Evolutionary conservation across 2,329 filamentous ascomycete species (phyloP).

Genomic region (Verticillium dahliae): DNA sequence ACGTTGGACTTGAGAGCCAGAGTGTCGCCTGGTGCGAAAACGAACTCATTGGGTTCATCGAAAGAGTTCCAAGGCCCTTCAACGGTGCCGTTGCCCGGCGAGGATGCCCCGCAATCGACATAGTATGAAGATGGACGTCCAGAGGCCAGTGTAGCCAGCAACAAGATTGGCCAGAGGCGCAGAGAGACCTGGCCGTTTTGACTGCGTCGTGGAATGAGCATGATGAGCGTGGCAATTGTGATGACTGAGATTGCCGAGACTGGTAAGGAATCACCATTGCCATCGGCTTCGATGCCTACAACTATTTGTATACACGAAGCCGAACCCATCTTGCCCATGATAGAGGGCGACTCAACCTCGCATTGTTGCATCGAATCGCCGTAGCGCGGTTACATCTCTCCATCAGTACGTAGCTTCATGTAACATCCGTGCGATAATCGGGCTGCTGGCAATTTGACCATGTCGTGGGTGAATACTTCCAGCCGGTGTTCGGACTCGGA

Average conservation of each 20-base stretch:
- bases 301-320: neutral
- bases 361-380: neutral
- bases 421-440: neutral
- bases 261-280: neutral
- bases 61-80: conserved; percentile 12
- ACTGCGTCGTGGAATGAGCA: neutral
- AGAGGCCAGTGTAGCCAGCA: neutral
- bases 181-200: neutral
- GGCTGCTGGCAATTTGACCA: neutral
- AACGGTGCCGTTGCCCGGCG: conserved; percentile 9
- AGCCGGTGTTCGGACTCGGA: neutral
- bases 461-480: no score
- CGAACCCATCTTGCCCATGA: neutral
- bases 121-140: conserved; percentile 8
- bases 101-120: conserved; percentile 12
- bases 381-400: neutral
- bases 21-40: conserved; percentile 12
- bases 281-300: neutral
- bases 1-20: conserved; percentile 13
- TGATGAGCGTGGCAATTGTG: neutral
- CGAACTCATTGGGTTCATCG: conserved; percentile 10
- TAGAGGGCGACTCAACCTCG: neutral
- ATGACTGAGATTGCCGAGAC: neutral
- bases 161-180: neutral
- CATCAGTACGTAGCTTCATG: neutral